Evolutionary conservation across 2,329 filamentous ascomycete genomes (phyloP).

Genomic region (Exserohilum turcica): DNA sequence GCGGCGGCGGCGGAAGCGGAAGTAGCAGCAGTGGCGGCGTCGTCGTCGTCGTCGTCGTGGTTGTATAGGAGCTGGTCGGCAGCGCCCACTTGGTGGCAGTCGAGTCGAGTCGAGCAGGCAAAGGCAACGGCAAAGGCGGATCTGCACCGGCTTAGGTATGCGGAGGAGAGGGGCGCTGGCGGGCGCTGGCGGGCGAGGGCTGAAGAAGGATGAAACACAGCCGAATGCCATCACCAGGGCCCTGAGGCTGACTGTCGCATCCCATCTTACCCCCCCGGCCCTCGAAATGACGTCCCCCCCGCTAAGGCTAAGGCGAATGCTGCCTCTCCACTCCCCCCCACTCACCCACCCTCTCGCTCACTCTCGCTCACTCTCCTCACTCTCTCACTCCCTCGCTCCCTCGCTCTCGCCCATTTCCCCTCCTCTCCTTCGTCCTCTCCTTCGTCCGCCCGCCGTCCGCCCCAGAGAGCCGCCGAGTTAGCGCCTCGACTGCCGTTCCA

Average conservation of each 20-base stretch:
- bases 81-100: not conserved
- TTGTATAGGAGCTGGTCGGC: not conserved
- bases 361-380: too few species aligned
- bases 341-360: too few species aligned
- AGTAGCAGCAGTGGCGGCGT: not conserved
- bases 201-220: constrained; percentile 37
- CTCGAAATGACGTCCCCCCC: not conserved
- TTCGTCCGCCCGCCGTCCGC: too few species aligned
- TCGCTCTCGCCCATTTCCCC: too few species aligned
- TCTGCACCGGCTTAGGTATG: constrained; percentile 13
- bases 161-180: constrained; percentile 24
- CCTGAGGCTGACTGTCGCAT: constrained; percentile 36
- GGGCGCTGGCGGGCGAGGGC: not conserved
- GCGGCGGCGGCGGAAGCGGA: not conserved
- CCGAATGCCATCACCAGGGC: constrained; percentile 28
- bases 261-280: constrained; percentile 20
- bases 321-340: too few species aligned
- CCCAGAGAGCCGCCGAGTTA: too few species aligned
- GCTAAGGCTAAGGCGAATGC: too few species aligned
- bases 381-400: too few species aligned
- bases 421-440: too few species aligned
- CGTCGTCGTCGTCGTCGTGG: not conserved
- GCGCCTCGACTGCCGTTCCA: too few species aligned
- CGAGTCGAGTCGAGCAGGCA: too few species aligned
- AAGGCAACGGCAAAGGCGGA: constrained; percentile 14